phyloP scores from a whole-genome alignment of 306 rosid genomes.

The Rosa multiflora region DNA sequence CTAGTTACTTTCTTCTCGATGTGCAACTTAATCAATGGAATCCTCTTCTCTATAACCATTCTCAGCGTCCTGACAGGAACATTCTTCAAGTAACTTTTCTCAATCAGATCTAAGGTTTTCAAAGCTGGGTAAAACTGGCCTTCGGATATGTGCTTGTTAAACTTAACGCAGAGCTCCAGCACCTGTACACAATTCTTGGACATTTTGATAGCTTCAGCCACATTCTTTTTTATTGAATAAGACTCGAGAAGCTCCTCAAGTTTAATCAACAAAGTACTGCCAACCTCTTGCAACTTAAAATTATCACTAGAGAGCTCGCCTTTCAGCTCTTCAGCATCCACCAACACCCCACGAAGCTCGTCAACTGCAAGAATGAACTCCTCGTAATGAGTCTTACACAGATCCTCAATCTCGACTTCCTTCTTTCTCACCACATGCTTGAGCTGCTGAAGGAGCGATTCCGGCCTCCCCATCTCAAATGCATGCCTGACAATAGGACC shows the following conservation, averaged over 20 bases:
- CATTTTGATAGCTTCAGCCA: constrained; percentile 77
- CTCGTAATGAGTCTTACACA: constrained; percentile 96
- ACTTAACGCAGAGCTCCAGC: constrained; percentile 88
- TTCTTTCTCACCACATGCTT: constrained; percentile 73
- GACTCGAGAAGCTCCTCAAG: constrained; percentile 96
- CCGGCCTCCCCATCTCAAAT: constrained; percentile 84
- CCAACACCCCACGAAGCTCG: constrained; percentile 88
- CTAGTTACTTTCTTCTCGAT: constrained; percentile 78
- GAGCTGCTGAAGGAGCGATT: constrained; percentile 80
- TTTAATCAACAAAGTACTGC: constrained; percentile 60
- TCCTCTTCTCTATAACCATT: constrained; percentile 58
- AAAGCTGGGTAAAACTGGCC: constrained; percentile 72
- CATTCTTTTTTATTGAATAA: constrained; percentile 74
- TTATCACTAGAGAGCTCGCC: constrained; percentile 87
- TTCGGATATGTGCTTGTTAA: constrained; percentile 71
- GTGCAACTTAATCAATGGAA: constrained; percentile 75
- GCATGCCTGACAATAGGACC: constrained; percentile 91
- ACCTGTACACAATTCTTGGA: constrained; percentile 67
- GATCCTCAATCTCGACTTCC: constrained; percentile 90
- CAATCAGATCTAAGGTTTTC: constrained; percentile 78
- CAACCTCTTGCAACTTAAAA: constrained; percentile 87
- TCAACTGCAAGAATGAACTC: constrained; percentile 96
- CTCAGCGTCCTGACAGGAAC: constrained; percentile 72
- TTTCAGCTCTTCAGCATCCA: constrained; percentile 94
- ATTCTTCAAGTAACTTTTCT: constrained; percentile 55